Conservation (phyloP, 768 basidiomycete species). For the Russula sp. region DNA sequence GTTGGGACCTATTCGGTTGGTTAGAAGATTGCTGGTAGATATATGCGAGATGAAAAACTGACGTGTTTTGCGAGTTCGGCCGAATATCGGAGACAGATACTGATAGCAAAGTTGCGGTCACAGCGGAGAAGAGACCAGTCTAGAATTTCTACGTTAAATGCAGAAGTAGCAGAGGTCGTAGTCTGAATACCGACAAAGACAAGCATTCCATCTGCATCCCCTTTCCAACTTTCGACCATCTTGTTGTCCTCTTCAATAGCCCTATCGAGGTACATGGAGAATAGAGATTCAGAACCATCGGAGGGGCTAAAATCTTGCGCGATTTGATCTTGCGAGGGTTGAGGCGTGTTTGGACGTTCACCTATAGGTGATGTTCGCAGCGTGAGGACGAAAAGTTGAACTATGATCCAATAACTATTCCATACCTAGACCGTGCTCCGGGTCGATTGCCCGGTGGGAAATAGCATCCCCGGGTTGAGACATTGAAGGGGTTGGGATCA, state of each 20-base stretch:
- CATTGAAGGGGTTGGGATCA: background rate
- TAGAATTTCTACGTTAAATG: background rate
- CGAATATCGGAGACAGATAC: conserved; percentile 14
- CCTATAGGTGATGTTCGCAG: no score
- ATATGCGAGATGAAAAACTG: conserved; percentile 12
- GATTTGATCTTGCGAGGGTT: no score
- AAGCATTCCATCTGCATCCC: conserved; percentile 22
- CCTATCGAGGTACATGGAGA: conserved; percentile 21
- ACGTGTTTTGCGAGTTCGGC: conserved; percentile 4
- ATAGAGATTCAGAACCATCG: conserved; percentile 14
- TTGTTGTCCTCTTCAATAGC: conserved; percentile 17
- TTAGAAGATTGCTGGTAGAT: conserved; percentile 7
- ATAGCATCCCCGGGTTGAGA: no score
- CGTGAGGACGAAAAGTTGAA: background rate
- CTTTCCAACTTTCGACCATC: conserved; percentile 24
- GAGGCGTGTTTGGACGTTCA: no score
- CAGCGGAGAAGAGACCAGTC: conserved; percentile 28
- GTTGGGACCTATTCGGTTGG: background rate
- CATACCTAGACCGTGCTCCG: background rate
- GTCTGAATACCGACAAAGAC: conserved; percentile 12
- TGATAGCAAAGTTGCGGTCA: conserved; percentile 21
- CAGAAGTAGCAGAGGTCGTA: background rate
- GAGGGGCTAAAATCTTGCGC: background rate
- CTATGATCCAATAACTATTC: no score
- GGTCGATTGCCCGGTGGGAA: no score